phyloP scores from a whole-genome alignment of 2,329 filamentous ascomycete species.

The Monilinia fructigena region DNA sequence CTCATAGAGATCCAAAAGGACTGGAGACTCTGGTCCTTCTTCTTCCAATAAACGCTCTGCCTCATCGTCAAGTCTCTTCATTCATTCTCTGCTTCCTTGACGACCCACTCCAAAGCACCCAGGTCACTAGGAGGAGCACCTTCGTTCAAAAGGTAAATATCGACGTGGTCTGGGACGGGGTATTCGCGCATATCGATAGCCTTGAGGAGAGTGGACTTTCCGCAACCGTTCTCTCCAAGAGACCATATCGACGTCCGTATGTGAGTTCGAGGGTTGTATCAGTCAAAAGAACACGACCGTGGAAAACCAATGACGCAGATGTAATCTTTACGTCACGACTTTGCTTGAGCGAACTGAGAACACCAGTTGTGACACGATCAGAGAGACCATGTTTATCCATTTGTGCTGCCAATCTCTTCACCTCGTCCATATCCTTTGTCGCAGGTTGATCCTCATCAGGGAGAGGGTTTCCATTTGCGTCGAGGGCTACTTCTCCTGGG shows the following conservation, averaged over 20 bases:
- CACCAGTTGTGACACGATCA: conserved; percentile 96
- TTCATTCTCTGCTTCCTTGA: conserved; percentile 90
- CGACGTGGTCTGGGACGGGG: conserved; percentile 92
- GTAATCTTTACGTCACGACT: conserved; percentile 98
- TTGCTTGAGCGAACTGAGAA: conserved; percentile 77
- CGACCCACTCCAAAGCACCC: conserved; percentile 95
- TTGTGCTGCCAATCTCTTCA: conserved; percentile 86
- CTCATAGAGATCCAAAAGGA: conserved; percentile 93
- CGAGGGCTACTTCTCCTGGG: conserved; percentile 67
- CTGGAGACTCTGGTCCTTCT: conserved; percentile 84
- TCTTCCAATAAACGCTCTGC: conserved; percentile 90
- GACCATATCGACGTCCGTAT: conserved; percentile 87
- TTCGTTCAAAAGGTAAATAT: conserved; percentile 98
- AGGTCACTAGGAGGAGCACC: conserved; percentile 86
- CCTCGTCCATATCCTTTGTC: conserved; percentile 73
- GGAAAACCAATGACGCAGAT: conserved; percentile 90
- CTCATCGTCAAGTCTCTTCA: conserved; percentile 83
- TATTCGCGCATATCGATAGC: conserved; percentile 91
- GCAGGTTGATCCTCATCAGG: conserved; percentile 62
- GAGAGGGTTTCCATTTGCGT: conserved; percentile 58
- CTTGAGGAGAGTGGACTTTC: conserved; percentile 97
- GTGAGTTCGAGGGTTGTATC: conserved; percentile 92
- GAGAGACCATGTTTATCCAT: conserved; percentile 96
- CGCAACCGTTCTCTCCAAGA: conserved; percentile 95
- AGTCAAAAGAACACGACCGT: conserved; percentile 92